Evolutionary conservation across 495 filamentous ascomycete species (phyloP), one percentile per base, ranked within the genome.

Genomic region (Aspergillus saccharolyticus): DNA sequence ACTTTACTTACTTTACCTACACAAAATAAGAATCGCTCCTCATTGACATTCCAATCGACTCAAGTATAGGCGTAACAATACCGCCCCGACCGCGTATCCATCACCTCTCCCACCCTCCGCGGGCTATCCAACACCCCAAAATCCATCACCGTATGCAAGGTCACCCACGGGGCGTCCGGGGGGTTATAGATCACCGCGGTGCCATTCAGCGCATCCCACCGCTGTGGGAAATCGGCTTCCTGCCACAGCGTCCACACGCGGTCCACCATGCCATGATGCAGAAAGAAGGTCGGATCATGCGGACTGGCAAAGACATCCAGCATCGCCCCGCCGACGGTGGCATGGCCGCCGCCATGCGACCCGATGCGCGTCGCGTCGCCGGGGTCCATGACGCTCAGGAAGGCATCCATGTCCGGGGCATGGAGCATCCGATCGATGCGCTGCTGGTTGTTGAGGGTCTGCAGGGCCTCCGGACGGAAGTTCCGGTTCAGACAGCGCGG

Each of bases 401-500:
- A 71, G 18, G 56, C 57, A 9, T 42, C 43, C 7, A 69, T 67
- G 19, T 64, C 28, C 1, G 47, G 42, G 0, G 67, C 44, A 6
- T 47, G 20, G 28, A 68, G 48, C 4, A 72, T 52, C 0, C 18
- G 17, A 12, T 58, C 52, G 6, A 66, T 42, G 6, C 68, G 51
- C 6, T 56, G 57, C 16, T 43, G n/a, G 44, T 68, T 69, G 59
- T 60, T 68, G 54, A 63, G 66, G 1, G 44, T 46, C 2, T 30
- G 53, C 17, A 64, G 42, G 21, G 63, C 57, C 21, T 22, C 39
- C 1, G 46, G 45, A 4, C 51, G 28, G n/a, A 55, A 49, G 39
- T 55, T 46, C 2, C 89, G 82, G 25, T 71, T 78, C 50, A 91
- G 68, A 59, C 88, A 89, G 52, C 86, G 81, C 1, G 82, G 85